Conservation (phyloP, 2,329 filamentous ascomycete genomes). For the Sporothrix pallida region DNA sequence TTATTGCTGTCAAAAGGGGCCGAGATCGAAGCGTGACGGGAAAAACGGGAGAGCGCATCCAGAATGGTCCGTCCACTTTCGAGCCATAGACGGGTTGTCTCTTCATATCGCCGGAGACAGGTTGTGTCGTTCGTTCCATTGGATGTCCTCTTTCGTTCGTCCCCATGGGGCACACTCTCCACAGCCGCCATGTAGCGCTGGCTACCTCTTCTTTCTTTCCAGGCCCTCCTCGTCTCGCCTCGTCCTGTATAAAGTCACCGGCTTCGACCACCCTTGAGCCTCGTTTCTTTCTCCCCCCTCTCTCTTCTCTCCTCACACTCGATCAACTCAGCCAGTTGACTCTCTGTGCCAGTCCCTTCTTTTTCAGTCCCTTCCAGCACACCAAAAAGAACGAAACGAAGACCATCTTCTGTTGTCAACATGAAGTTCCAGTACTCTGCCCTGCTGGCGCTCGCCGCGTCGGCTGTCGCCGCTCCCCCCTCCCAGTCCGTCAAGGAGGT, state of each 20-base stretch:
- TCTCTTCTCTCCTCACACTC: constrained; percentile 26
- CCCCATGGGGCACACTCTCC: constrained; percentile 20
- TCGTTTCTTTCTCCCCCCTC: constrained; percentile 7
- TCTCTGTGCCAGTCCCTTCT: constrained; percentile 19
- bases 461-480: constrained; percentile 46
- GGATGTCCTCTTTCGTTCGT: constrained; percentile 5
- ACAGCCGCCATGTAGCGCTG: neutral
- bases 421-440: constrained; percentile 49
- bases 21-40: constrained; percentile 16
- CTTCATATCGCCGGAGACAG: constrained; percentile 12
- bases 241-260: constrained; percentile 19
- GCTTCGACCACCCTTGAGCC: constrained; percentile 22
- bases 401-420: constrained; percentile 29
- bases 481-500: constrained; percentile 38
- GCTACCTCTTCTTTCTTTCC: neutral
- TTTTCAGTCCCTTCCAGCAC: constrained; percentile 14
- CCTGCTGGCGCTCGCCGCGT: constrained; percentile 46
- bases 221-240: neutral
- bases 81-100: constrained; percentile 1
- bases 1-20: constrained; percentile 42
- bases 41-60: constrained; percentile 24
- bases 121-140: neutral
- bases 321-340: constrained; percentile 26
- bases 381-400: neutral
- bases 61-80: constrained; percentile 25